These are phyloP conservation scores for Starmerella powellii DNA, from an alignment of 805 yeast species.

Conservation along the genomic window DNA sequence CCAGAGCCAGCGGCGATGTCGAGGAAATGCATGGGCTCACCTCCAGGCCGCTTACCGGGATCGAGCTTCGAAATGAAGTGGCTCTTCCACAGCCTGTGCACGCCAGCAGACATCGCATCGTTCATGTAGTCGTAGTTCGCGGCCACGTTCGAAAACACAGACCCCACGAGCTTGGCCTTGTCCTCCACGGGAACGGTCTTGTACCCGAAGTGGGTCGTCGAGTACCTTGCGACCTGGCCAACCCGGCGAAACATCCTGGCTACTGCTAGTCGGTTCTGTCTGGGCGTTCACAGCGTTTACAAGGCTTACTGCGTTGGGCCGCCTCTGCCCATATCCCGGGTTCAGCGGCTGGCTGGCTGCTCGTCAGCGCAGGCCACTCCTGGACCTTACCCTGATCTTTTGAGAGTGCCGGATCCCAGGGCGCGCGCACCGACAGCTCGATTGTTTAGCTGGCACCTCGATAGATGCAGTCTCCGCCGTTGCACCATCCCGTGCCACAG, in stretches of 20 bases:
- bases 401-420: too few species aligned
- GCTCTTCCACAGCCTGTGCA: conserved; percentile 89
- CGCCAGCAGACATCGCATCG: conserved; percentile 93
- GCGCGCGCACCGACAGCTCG: too few species aligned
- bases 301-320: too few species aligned
- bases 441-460: too few species aligned
- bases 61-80: conserved; percentile 80
- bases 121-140: conserved; percentile 92
- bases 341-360: too few species aligned
- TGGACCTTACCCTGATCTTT: too few species aligned
- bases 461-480: conserved; percentile 29
- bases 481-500: conserved; percentile 37
- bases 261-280: too few species aligned
- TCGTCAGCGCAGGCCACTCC: too few species aligned
- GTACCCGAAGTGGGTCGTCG: conserved; percentile 88
- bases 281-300: too few species aligned
- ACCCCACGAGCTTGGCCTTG: conserved; percentile 60
- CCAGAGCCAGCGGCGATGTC: conserved; percentile 99
- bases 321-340: too few species aligned
- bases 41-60: conserved; percentile 86
- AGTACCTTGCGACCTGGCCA: conserved; percentile 7
- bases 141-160: conserved; percentile 90
- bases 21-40: conserved; percentile 69
- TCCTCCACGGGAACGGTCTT: conserved; percentile 66
- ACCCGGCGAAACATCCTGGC: background rate